Evolutionary conservation across 352 stramenopile species (phyloP).

Genomic region (Pythium volutum): DNA sequence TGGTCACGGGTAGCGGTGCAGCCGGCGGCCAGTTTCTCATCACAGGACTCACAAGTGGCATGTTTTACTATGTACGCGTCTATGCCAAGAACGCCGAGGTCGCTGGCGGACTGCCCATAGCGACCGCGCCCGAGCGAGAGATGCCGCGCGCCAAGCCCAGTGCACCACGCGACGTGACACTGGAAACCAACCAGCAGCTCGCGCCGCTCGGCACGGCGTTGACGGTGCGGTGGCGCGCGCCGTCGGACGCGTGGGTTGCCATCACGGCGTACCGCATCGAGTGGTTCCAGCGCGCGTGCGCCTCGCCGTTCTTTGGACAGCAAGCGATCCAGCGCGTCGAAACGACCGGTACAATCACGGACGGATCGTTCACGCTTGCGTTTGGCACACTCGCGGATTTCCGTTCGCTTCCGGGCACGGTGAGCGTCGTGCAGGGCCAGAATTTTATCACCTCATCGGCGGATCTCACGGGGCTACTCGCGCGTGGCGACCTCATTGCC

Average conservation of each 20-base stretch:
- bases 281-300: conserved; percentile 61
- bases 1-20: conserved; percentile 17
- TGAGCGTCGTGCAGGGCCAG: conserved; percentile 51
- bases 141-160: conserved; percentile 66
- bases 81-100: conserved; percentile 66
- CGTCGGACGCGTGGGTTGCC: conserved; percentile 21
- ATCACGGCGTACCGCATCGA: conserved; percentile 56
- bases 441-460: conserved; percentile 72
- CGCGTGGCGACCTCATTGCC: conserved; percentile 76
- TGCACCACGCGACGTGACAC: conserved; percentile 29
- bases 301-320: conserved; percentile 55
- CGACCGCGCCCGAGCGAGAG: conserved; percentile 47
- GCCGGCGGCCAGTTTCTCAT: conserved; percentile 43
- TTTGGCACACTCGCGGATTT: conserved; percentile 36
- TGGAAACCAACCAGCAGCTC: conserved; percentile 34
- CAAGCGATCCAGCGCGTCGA: conserved; percentile 51
- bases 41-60: conserved; percentile 38
- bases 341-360: conserved; percentile 44
- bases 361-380: conserved; percentile 60
- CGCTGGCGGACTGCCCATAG: conserved; percentile 36
- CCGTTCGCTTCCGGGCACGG: conserved; percentile 43
- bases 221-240: conserved; percentile 49
- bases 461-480: conserved; percentile 87
- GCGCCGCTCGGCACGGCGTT: conserved; percentile 44
- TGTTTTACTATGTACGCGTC: conserved; percentile 64